Base-by-base conservation (phyloP, 116 monocot species). In the Zostera marina region DNA sequence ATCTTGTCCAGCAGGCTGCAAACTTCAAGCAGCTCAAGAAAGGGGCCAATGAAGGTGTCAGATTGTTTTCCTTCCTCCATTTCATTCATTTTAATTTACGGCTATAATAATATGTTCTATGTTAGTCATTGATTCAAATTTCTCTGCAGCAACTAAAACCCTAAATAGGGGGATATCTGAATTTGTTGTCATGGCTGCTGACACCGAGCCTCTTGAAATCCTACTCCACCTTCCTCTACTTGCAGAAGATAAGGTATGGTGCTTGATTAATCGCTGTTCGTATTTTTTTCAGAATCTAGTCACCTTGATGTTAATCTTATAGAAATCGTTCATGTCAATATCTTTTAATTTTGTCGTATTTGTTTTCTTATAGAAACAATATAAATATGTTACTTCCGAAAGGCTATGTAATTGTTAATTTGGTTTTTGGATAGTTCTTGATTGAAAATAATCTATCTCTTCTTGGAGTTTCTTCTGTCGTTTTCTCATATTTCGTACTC, bases 11-110 rank as follows among this genome's bases (percentile, higher is more conserved):
- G 44, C 85, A 85, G 55, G 91, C 91, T 0, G 74, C 86, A 21
- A 86, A 91, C 64, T 91, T 79, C 66, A 91, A 91, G 73, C 91
- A 91, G 68, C 82, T 91, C 68, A 91, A 91, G 79, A 91, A 86
- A 75, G 91, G 91, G 0, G 91, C 86, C 11, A 91, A 91, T 21
- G 91, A 91, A 80, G 91, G 91, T 91, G 12, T 5, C 5, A 4
- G 13, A 7, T 41, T 49, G 11, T 16, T 5, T 40, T 20, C 10
- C 9, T 42, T 44, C 1, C 32, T 32, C 53, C 14, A 63, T 47
- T 43, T 11, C 10, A 10, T 12, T 55, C 40, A 7, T 66, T 38
- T 58, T 5, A 16, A 41, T 16, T 5, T 32, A 11, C 4, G 41
- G 10, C 54, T 9, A 15, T 10, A 24, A 15, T 51, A 0, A 1